Base-by-base conservation (phyloP, 768 basidiomycete genomes). In the Favolaschia claudopus region DNA sequence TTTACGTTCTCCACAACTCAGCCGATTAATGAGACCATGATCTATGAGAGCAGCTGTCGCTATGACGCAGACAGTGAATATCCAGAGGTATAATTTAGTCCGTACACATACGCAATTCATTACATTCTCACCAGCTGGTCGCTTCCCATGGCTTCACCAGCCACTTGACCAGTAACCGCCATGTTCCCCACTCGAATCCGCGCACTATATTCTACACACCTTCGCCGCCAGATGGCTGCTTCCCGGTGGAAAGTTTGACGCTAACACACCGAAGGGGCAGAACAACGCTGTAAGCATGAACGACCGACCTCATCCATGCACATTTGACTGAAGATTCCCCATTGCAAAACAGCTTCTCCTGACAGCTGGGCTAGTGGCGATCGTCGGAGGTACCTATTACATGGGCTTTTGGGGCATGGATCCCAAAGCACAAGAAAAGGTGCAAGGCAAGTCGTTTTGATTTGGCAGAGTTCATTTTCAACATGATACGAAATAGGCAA, bases 181-280 rank as follows among this genome's bases (percentile, higher is more conserved):
- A 58, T 58, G 56, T 38, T 58, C 56, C 48, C 56, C 28, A 58
- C 56, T 24, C 56, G 56, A 28, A 40, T n/a, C 9, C 56, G 56
- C 29, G 56, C 48, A 29, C 3, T 58, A n/a, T 31, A 44, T 25
- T 34, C 48, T 36, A 51, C 47, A 17, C 27, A 29, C 24, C 29
- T 58, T 17, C 56, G 56, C 28, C 56, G 56, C 42, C 48, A 58
- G 56, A 58, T 49, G n/a, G 29, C 56, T 40, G 33, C 27, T 12
- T 34, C 55, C 13, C 36, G 56, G 56, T 8, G 55, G 55, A 8
- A 37, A 1, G 24, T 44, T 58, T 36, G 40, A 51, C 48, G 33
- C 37, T 13, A 51, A 27, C 6, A 45, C 56, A 28, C 42, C 56
- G 33, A 25, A 32, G 19, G 56, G 56, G 19, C 28, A 58, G 25